Evolutionary conservation across 2,329 filamentous ascomycete genomes (phyloP).

Genomic region (Stylonectria norvegica): DNA sequence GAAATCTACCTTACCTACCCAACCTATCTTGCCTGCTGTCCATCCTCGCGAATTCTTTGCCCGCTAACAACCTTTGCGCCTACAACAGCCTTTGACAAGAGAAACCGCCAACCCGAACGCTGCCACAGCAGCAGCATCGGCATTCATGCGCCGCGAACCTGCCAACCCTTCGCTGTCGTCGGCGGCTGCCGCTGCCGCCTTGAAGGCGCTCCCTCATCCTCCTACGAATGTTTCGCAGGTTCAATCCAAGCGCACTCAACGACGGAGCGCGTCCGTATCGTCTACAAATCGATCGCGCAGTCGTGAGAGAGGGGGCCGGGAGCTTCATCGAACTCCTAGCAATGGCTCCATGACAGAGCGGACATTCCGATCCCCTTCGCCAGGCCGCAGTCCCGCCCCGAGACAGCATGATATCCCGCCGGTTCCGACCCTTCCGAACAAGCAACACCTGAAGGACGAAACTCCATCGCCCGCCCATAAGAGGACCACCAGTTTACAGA

Average conservation of each 20-base stretch:
- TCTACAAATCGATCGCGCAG: slow-evolving; percentile 64
- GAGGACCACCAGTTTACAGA: slow-evolving; percentile 43
- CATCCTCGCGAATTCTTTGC: too few relatives aligned
- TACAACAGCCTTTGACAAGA: slow-evolving; percentile 57
- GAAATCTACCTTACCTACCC: too few relatives aligned
- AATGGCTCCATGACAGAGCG: slow-evolving; percentile 82
- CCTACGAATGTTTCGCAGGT: slow-evolving; percentile 78
- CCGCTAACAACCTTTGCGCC: slow-evolving; percentile 26
- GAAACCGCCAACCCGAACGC: slow-evolving; percentile 68
- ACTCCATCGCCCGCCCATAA: slow-evolving; percentile 32
- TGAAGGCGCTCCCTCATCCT: slow-evolving; percentile 72
- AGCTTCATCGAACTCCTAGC: slow-evolving; percentile 64
- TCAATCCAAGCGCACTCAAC: slow-evolving; percentile 80
- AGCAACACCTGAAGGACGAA: slow-evolving; percentile 30
- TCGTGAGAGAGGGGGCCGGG: slow-evolving; percentile 39
- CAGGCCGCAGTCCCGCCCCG: slow-evolving; percentile 40
- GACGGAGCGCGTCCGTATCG: slow-evolving; percentile 68
- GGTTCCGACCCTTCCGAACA: slow-evolving; percentile 67
- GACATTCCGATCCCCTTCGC: slow-evolving; percentile 79
- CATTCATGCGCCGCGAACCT: slow-evolving; percentile 68
- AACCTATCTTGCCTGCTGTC: too few relatives aligned
- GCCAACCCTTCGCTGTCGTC: slow-evolving; percentile 66
- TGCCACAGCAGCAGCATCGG: slow-evolving; percentile 75
- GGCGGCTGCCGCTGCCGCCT: slow-evolving; percentile 80
- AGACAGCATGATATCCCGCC: slow-evolving; percentile 58